Evolutionary conservation across 129 eudicot species (phyloP).

Genomic region (Lonicera japonica): DNA sequence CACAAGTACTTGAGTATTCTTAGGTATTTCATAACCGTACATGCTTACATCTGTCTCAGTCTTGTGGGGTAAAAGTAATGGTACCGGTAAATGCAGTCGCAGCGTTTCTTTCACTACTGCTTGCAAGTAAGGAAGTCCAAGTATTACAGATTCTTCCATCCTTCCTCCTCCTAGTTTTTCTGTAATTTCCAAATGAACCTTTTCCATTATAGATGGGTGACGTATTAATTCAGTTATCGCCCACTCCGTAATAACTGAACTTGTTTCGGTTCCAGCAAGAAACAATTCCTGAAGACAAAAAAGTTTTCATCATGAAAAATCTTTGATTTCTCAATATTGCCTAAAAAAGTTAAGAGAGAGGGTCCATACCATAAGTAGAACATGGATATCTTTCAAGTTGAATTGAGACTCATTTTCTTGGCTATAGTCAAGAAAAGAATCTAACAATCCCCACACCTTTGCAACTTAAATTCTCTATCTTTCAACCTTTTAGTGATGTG

Average conservation of each 20-base stretch:
- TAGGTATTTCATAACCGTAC: constrained; percentile 21
- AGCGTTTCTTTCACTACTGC: constrained; percentile 12
- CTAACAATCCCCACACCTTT: constrained; percentile 36
- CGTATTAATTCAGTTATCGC: constrained; percentile 25
- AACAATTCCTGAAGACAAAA: constrained; percentile 16
- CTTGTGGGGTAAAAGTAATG: constrained; percentile 1
- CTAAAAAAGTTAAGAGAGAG: constrained; percentile 1
- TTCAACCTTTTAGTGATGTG: constrained; percentile 19
- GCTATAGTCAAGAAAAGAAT: constrained; percentile 31
- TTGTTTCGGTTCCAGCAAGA: constrained; percentile 32
- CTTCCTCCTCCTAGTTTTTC: constrained; percentile 11
- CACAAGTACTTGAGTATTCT: constrained; percentile 15
- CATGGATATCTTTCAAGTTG: constrained; percentile 14
- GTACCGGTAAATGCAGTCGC: constrained; percentile 6
- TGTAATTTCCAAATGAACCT: constrained; percentile 20
- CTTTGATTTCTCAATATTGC: too few species aligned
- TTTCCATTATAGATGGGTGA: constrained; percentile 21
- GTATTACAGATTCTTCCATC: constrained; percentile 25
- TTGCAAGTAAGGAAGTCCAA: constrained; percentile 14
- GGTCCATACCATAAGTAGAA: constrained; percentile 32
- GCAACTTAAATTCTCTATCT: constrained; percentile 11
- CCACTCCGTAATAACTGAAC: constrained; percentile 24
- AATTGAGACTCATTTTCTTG: constrained; percentile 14
- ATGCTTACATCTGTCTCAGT: constrained; percentile 1
- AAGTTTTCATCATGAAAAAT: background rate